These are phyloP conservation scores for Eucalyptus globulus DNA, from an alignment of 345 rosid species.

Conservation along the genomic window DNA sequence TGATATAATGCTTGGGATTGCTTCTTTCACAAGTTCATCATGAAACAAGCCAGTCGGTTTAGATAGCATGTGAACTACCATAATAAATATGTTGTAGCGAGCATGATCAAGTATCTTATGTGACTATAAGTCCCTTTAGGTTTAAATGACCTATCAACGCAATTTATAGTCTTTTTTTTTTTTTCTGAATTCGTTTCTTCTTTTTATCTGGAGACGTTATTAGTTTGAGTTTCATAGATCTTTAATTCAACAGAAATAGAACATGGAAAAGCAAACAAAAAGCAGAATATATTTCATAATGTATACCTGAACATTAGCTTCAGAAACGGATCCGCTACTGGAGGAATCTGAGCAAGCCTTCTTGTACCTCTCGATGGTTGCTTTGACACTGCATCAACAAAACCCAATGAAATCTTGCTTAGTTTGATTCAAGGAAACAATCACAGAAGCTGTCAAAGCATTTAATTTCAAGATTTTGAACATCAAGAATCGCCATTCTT, in stretches of 20 bases:
- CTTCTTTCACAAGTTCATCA: not conserved
- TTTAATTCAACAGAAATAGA: not conserved
- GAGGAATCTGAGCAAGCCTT: conserved; percentile 62
- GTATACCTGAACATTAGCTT: conserved; percentile 80
- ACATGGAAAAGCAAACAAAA: not conserved
- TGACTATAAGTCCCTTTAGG: not conserved
- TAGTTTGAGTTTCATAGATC: not conserved
- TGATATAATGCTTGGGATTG: not conserved
- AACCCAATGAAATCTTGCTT: not conserved
- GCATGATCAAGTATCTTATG: not conserved
- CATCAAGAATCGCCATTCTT: not conserved
- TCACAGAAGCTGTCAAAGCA: not conserved
- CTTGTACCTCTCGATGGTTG: conserved; percentile 93
- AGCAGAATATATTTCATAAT: not conserved
- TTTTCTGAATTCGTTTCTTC: not conserved
- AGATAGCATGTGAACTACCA: not conserved
- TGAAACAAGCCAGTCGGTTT: not conserved
- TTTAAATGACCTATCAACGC: not conserved
- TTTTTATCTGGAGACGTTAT: not conserved
- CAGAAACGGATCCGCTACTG: conserved; percentile 59
- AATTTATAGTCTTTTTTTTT: not conserved
- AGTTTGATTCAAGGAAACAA: not conserved
- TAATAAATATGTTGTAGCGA: not conserved
- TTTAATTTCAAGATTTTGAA: not conserved
- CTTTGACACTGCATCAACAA: conserved; percentile 54